Base-by-base conservation (phyloP, 139 green algal genomes). In the Bryopsis sp. region DNA sequence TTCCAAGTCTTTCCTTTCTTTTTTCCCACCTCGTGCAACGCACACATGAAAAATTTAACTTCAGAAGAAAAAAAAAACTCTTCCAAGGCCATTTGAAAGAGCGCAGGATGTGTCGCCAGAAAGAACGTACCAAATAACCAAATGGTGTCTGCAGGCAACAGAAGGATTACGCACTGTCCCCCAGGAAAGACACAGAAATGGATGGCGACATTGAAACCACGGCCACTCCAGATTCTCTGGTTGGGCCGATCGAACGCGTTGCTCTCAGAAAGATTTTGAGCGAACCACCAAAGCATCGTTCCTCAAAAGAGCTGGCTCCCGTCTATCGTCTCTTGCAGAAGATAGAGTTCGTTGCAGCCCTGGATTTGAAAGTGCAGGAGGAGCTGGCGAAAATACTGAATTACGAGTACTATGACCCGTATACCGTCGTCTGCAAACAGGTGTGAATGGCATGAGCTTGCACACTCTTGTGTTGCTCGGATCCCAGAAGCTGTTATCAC, bases 301-400 rank as follows among this genome's bases (percentile, higher is more conserved):
- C 36, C 3, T 11, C 39, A 26, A 19, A 22, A 32, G 72, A 77
- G 38, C 48, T 77, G 4, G 11, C 32, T 19, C 39, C 59, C 26
- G 50, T 77, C 8, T 39, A 73, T 47, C 48, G 72, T 4, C 33
- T 73, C 34, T 50, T 77, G 47, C 64, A 77, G 31, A 77, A 73
- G 8, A 39, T 73, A 11, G 72, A 77, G 31, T 73, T 77, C 48
- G 70, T 70, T 57, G 58, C 72, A n/a, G 62, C 60, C 24, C 34
- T 77, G 8, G 64, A 73, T 24, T 33, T 70, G 39, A 47, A 48
- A n/a, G 33, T 77, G n/a, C 72, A 73, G 65, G 48, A 65, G n/a
- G 24, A 73, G 29, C 72, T 77, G 39, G 72, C 72, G 28, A 57
- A 50, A 2, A 69, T 73, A 50, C 64, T 73, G 19, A 29, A 37